Percentiles rank a stretch among this genome's conserved stretches.
These are phyloP conservation scores for Beauveria sp. DNA, from an alignment of 2,329 filamentous ascomycete genomes.

Conservation along the genomic window DNA sequence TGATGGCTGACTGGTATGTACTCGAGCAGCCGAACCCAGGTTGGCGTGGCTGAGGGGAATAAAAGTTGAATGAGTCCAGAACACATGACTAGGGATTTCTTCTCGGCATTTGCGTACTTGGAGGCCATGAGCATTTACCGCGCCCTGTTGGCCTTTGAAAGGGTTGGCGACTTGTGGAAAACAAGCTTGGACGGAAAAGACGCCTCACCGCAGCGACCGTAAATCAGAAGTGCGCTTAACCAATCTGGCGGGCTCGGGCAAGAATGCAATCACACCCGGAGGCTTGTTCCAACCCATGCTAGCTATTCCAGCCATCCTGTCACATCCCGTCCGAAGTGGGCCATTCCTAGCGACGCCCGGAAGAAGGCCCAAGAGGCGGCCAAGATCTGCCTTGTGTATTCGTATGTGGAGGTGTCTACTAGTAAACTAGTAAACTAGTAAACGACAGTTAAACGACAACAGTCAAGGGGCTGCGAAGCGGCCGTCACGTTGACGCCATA, in stretches of 20 bases:
- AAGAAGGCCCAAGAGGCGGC: neutral
- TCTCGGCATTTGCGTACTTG: neutral
- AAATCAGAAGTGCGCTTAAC: neutral
- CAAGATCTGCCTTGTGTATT: too few relatives aligned
- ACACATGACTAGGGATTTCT: neutral
- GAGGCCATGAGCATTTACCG: neutral
- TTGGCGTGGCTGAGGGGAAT: neutral
- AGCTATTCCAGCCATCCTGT: neutral
- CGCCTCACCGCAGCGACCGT: slow-evolving; percentile 10
- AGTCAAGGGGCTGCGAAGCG: neutral
- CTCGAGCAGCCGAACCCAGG: neutral
- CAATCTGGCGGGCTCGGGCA: slow-evolving; percentile 9
- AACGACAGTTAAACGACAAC: too few relatives aligned
- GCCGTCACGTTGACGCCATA: neutral
- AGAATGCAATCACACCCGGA: slow-evolving; percentile 1
- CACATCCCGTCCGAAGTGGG: slow-evolving; percentile 9
- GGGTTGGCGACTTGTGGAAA: neutral
- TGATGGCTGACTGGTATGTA: neutral
- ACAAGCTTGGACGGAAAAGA: slow-evolving; percentile 1
- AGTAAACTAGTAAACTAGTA: too few relatives aligned
- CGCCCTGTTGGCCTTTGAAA: neutral
- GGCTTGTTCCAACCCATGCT: neutral
- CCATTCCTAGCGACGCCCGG: neutral
- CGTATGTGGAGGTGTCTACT: neutral
- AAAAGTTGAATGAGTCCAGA: neutral